phyloP scores from a whole-genome alignment of 345 rosid species.

The Eucalyptus pauciflora region DNA sequence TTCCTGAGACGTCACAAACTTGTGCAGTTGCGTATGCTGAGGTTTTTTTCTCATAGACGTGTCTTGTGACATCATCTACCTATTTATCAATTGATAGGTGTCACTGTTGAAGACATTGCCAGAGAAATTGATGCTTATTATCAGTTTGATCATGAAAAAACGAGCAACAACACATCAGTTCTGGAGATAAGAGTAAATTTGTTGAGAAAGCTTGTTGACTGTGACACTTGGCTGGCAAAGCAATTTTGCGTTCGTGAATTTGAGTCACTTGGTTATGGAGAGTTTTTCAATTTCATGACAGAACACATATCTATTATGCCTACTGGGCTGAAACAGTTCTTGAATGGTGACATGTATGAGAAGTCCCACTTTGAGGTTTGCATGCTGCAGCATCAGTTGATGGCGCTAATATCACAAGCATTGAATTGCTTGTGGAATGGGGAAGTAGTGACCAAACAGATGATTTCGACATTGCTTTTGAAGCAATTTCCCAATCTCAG shows the following conservation, averaged over 20 bases:
- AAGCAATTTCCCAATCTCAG: slow-evolving; percentile 60
- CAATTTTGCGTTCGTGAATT: slow-evolving; percentile 52
- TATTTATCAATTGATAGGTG: slow-evolving; percentile 31
- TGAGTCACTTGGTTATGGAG: slow-evolving; percentile 75
- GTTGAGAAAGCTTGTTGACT: slow-evolving; percentile 39
- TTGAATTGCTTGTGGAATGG: slow-evolving; percentile 37
- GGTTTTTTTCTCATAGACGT: not conserved
- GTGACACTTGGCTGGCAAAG: slow-evolving; percentile 56
- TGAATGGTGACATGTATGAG: slow-evolving; percentile 25
- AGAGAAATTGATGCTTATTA: slow-evolving; percentile 30
- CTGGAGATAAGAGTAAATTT: slow-evolving; percentile 21
- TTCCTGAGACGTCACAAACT: not conserved
- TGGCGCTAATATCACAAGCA: slow-evolving; percentile 61
- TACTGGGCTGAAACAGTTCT: slow-evolving; percentile 30
- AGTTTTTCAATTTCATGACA: slow-evolving; percentile 51
- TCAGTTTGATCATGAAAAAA: slow-evolving; percentile 21
- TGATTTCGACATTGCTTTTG: slow-evolving; percentile 40
- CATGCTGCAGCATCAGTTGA: slow-evolving; percentile 43
- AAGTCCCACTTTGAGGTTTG: slow-evolving; percentile 51
- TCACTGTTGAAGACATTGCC: slow-evolving; percentile 53
- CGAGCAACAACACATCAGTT: slow-evolving; percentile 3
- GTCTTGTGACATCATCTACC: not conserved
- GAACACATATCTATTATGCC: slow-evolving; percentile 50
- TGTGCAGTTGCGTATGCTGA: not conserved
- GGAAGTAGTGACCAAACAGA: slow-evolving; percentile 38